phyloP scores from a whole-genome alignment of 2,329 filamentous ascomycete species.

The Bretziella fagacearum region DNA sequence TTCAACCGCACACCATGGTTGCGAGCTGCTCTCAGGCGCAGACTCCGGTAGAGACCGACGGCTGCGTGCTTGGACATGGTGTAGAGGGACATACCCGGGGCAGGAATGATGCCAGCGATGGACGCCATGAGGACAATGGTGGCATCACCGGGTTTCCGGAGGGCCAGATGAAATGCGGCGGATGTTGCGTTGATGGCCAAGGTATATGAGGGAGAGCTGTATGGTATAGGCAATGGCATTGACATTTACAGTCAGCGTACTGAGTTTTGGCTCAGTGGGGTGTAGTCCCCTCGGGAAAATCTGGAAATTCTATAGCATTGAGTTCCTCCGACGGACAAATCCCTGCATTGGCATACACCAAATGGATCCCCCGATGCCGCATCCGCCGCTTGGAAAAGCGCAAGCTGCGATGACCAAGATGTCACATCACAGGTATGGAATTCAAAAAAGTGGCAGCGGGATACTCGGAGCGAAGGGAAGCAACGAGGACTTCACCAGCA shows the following conservation, averaged over 20 bases:
- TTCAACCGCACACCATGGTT: conserved; percentile 40
- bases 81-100: conserved; percentile 32
- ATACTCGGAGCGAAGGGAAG: conserved; percentile 28
- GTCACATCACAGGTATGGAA: conserved; percentile 49
- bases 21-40: conserved; percentile 32
- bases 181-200: conserved; percentile 21
- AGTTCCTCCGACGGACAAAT: conserved; percentile 26
- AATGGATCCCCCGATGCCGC: conserved; percentile 39
- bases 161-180: conserved; percentile 17
- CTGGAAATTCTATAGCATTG: conserved; percentile 30
- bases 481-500: conserved; percentile 37
- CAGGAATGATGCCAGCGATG: conserved; percentile 35
- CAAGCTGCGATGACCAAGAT: conserved; percentile 45
- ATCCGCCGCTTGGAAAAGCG: conserved; percentile 41
- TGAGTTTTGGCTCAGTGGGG: conserved; percentile 29
- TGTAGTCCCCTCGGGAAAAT: conserved; percentile 26
- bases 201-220: conserved; percentile 45
- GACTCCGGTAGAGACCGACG: conserved; percentile 43
- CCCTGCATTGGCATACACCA: conserved; percentile 51
- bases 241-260: conserved; percentile 44
- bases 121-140: conserved; percentile 44
- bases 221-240: conserved; percentile 47
- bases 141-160: conserved; percentile 33
- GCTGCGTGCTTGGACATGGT: conserved; percentile 48
- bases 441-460: conserved; percentile 29